A percentile compares a stretch with the other conserved stretches of the same genome.
Conservation (phyloP, 176 grass and related monocot species). For the Ananas comosus region DNA sequence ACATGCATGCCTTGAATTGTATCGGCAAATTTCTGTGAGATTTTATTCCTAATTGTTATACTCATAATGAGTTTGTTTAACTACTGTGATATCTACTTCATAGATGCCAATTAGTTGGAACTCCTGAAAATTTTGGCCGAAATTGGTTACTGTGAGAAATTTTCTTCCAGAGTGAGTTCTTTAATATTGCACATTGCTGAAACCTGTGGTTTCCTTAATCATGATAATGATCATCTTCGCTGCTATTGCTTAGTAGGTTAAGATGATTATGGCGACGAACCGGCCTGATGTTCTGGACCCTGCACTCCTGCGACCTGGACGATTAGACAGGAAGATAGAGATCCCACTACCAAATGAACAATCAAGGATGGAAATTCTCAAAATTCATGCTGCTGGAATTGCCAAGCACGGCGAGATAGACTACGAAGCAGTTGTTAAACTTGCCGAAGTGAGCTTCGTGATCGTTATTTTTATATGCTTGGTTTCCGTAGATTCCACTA, state of each 20-base stretch:
- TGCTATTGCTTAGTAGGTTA: conserved; percentile 45
- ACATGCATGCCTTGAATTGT: too few species aligned
- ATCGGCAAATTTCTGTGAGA: too few species aligned
- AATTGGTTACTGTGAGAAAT: too few species aligned
- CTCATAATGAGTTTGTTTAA: too few species aligned
- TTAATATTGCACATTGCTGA: too few species aligned
- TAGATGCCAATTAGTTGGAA: too few species aligned
- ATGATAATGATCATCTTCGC: background rate
- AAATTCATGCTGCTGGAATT: conserved; percentile 87
- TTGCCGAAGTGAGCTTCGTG: conserved; percentile 50
- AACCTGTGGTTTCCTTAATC: background rate
- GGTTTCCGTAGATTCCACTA: background rate
- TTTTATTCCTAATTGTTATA: too few species aligned
- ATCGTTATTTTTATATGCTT: background rate
- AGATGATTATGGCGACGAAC: conserved; percentile 97
- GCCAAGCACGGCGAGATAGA: conserved; percentile 93
- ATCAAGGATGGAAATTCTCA: conserved; percentile 76
- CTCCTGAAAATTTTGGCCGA: too few species aligned
- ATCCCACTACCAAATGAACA: conserved; percentile 89
- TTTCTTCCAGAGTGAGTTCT: too few species aligned
- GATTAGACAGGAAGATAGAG: conserved; percentile 88
- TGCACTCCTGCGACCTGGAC: conserved; percentile 72
- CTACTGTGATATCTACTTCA: too few species aligned
- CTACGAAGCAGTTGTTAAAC: conserved; percentile 89
- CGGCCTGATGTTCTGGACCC: conserved; percentile 90